A percentile compares a stretch with the other conserved stretches of the same genome.
These are phyloP conservation scores for Fusarium equiseti DNA, from an alignment of 2,329 filamentous ascomycete species.

Conservation along the genomic window DNA sequence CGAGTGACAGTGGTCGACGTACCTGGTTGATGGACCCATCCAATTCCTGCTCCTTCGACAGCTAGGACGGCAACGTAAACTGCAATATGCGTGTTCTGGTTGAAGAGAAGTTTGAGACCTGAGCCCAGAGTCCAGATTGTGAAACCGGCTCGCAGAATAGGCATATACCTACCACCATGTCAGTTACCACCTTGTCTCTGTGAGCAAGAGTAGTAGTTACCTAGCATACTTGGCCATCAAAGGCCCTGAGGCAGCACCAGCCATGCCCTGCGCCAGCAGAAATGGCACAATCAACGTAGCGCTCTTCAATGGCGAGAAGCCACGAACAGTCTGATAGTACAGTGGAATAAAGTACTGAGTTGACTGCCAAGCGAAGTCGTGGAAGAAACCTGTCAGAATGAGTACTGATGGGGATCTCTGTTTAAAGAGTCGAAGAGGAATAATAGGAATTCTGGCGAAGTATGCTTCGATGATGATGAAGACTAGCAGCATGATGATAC, in stretches of 20 bases:
- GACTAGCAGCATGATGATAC: conserved; percentile 66
- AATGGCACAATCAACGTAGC: conserved; percentile 4
- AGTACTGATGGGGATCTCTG: neutral
- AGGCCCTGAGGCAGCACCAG: neutral
- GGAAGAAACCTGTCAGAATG: conserved; percentile 1
- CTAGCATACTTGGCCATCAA: neutral
- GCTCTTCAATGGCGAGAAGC: neutral
- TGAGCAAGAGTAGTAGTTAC: fast-evolving
- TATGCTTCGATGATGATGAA: conserved; percentile 79
- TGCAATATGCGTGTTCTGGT: neutral
- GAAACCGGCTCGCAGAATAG: neutral
- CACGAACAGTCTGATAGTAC: neutral
- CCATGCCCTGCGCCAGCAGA: neutral
- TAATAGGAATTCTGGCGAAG: conserved; percentile 78
- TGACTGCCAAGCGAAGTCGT: conserved; percentile 19
- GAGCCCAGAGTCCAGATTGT: neutral
- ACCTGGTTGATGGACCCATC: conserved; percentile 19
- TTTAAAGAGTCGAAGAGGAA: conserved; percentile 60
- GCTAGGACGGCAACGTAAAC: neutral
- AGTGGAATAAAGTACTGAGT: conserved; percentile 6
- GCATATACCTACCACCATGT: neutral
- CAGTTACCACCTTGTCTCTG: fast-evolving
- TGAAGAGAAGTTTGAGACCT: neutral
- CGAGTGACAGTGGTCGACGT: fast-evolving
- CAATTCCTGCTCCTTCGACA: conserved; percentile 2